phyloP scores from a whole-genome alignment of 352 stramenopile species.

The Phytophthora ohioensis region DNA sequence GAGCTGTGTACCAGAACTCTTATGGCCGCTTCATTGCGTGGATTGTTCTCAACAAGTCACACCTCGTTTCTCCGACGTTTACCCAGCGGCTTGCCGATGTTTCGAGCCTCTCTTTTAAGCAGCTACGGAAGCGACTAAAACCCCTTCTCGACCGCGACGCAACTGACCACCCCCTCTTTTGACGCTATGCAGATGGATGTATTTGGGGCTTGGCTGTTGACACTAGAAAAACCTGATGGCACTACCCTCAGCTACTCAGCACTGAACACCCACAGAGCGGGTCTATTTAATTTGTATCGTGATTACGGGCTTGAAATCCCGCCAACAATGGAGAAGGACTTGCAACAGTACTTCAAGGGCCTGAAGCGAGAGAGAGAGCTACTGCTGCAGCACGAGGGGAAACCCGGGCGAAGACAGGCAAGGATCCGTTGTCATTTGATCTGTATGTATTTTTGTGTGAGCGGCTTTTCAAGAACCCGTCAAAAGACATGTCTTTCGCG shows the following conservation, averaged over 20 bases:
- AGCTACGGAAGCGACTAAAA: constrained; percentile 10
- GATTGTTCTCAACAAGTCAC: constrained; percentile 6
- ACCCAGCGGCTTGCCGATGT: constrained; percentile 8
- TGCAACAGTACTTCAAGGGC: constrained; percentile 14
- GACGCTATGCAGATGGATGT: constrained; percentile 8
- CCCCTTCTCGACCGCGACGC: constrained; percentile 2
- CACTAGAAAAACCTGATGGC: constrained; percentile 27
- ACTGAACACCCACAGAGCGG: constrained; percentile 24
- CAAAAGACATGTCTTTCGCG: constrained; percentile 27
- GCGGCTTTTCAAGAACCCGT: background rate
- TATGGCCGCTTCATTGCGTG: constrained; percentile 27
- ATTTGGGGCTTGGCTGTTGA: constrained; percentile 30
- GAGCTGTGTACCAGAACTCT: constrained; percentile 18
- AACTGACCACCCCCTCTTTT: constrained; percentile 21
- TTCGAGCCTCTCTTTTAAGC: constrained; percentile 1
- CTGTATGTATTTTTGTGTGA: constrained; percentile 19
- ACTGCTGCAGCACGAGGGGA: background rate
- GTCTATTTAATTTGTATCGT: constrained; percentile 19
- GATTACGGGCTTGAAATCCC: constrained; percentile 13
- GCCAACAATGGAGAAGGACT: constrained; percentile 12
- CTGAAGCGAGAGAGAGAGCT: constrained; percentile 15
- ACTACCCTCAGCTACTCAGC: constrained; percentile 22
- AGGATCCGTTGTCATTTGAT: constrained; percentile 27
- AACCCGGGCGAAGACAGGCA: constrained; percentile 12
- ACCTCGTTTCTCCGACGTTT: constrained; percentile 2